Evolutionary conservation across 2,329 filamentous ascomycete species (phyloP), one percentile per base, ranked within the genome.

Genomic region (Cercospora sojina): DNA sequence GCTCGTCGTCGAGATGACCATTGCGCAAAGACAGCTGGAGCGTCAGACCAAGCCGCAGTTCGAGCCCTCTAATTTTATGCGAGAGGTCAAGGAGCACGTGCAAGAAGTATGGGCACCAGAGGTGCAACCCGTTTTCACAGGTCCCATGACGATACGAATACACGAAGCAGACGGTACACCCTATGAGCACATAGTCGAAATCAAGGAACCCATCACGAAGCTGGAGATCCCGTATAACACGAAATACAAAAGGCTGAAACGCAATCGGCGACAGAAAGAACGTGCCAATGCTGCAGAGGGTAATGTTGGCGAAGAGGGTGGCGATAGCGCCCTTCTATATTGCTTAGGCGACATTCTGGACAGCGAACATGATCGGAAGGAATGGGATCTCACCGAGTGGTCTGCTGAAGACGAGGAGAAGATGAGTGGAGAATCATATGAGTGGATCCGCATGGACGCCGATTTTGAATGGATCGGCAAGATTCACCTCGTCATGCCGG

Each of bases 171-270:
- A 99, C 75, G 95, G 95, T 9, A 98, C 95, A 0, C 95, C 95
- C 2, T 99, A 99, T 75, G 95, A 99, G 77, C 95, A 99, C 76
- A 97, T 97, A 69, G 90, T 98, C 32, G 92, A 97, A 74, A 96
- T 99, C 76, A 93, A 93, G 67, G 93, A 97, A 72, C 89, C 90
- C 29, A 86, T 88, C 13, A 91, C 91, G 2, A 92, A 90, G 76
- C 91, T 98, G 67, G 93, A 97, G 69, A 97, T 99, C 67, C 93
- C 94, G 0, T 99, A 99, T 80, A 98, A 98, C 74, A 99, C 95
- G 0, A 99, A 99, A 77, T 99, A 99, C 81, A 99, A 98, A 81
- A 89, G 96, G 8, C 84, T 99, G 2, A 99, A 99, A 82, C 86
- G 93, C 56, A 97, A 91, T 66, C 87, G 90, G 53, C 85, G 91